These are phyloP conservation scores for Rhizopogon roseolus DNA, from an alignment of 768 basidiomycete genomes.

Conservation along the genomic window DNA sequence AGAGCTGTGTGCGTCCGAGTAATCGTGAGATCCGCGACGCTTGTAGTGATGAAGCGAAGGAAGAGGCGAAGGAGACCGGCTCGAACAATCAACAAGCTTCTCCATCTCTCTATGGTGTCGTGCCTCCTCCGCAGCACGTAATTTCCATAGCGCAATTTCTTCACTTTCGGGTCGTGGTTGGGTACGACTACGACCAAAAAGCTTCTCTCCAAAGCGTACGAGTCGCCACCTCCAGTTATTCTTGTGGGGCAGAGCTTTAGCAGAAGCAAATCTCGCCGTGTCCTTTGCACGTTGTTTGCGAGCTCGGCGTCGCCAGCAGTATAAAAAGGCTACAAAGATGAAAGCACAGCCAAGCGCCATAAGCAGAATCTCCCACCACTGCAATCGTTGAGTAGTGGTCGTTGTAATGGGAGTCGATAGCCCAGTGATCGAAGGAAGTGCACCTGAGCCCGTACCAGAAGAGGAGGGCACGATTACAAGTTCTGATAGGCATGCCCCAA, in stretches of 20 bases:
- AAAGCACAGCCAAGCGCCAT: conserved; percentile 81
- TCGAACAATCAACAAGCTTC: conserved; percentile 40
- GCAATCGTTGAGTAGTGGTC: conserved; percentile 33
- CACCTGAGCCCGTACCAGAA: conserved; percentile 33
- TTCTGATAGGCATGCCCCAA: conserved; percentile 79
- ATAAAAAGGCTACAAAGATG: conserved; percentile 63
- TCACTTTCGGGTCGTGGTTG: conserved; percentile 29
- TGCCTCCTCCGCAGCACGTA: conserved; percentile 47
- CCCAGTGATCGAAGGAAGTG: conserved; percentile 54
- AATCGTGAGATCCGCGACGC: conserved; percentile 15
- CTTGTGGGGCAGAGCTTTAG: conserved; percentile 47
- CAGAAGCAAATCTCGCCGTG: conserved; percentile 60
- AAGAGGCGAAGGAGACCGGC: conserved; percentile 37
- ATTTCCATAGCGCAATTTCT: conserved; percentile 46
- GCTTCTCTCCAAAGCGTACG: conserved; percentile 47
- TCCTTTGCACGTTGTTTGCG: conserved; percentile 63
- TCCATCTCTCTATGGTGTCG: conserved; percentile 45
- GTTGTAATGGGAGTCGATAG: conserved; percentile 45
- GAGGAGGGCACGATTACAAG: conserved; percentile 51
- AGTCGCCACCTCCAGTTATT: conserved; percentile 54
- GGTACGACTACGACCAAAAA: conserved; percentile 47
- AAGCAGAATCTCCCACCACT: conserved; percentile 84
- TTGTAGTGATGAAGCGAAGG: conserved; percentile 31
- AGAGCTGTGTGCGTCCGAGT: conserved; percentile 19
- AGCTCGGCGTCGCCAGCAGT: conserved; percentile 66